These are phyloP conservation scores for Xylaria multiplex DNA, from an alignment of 2,329 filamentous ascomycete species.

Conservation along the genomic window DNA sequence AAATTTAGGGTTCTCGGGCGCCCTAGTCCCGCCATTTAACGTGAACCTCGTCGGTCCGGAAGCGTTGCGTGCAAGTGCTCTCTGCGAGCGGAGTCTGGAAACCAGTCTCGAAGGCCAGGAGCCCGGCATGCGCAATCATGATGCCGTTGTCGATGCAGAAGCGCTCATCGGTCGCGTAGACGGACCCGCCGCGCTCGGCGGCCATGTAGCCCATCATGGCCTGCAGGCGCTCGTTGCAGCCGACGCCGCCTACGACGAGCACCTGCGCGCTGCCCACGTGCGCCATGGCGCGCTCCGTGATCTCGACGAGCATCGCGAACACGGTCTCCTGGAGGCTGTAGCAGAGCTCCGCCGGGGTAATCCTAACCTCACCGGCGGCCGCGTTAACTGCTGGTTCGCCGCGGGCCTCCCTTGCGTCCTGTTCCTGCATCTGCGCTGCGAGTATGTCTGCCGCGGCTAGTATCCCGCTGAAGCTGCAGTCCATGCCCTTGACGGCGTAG, in stretches of 20 bases:
- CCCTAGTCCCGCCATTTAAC: conserved; percentile 78
- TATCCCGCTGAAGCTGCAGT: conserved; percentile 95
- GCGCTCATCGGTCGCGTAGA: conserved; percentile 94
- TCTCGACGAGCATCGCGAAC: conserved; percentile 97
- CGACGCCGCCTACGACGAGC: conserved; percentile 93
- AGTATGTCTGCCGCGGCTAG: conserved; percentile 83
- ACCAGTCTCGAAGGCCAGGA: conserved; percentile 85
- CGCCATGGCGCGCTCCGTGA: conserved; percentile 97
- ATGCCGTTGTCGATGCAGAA: conserved; percentile 99
- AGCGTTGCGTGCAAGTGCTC: conserved; percentile 85
- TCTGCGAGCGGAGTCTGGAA: conserved; percentile 81
- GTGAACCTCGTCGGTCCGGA: conserved; percentile 83
- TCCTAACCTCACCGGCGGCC: conserved; percentile 57
- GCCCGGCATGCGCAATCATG: conserved; percentile 97
- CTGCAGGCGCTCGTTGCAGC: conserved; percentile 92
- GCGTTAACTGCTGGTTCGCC: conserved; percentile 49
- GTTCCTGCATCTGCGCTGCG: conserved; percentile 71
- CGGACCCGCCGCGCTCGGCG: conserved; percentile 83
- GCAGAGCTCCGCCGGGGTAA: conserved; percentile 87
- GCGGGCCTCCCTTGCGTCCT: conserved; percentile 44
- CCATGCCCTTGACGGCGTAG: conserved; percentile 98
- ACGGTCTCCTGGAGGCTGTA: conserved; percentile 96
- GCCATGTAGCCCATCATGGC: conserved; percentile 99
- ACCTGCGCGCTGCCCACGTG: conserved; percentile 93
- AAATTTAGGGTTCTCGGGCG: background rate